These are phyloP conservation scores for Xenoacremonium recifei DNA, from an alignment of 2,329 filamentous ascomycete genomes.

Conservation along the genomic window DNA sequence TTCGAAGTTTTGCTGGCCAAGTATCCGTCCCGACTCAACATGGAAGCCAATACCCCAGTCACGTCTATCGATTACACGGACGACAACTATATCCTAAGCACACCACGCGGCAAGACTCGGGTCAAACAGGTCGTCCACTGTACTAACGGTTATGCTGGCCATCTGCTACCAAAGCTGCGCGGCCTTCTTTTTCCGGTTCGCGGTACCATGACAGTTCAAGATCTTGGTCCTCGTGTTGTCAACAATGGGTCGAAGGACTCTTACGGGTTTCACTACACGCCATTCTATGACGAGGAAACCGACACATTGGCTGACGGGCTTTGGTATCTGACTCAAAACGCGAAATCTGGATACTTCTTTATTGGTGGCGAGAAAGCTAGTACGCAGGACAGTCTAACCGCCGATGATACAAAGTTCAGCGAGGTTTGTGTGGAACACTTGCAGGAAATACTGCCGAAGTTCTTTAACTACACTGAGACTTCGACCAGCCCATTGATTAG, in stretches of 20 bases:
- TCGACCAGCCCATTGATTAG: too few relatives aligned
- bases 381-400: too few relatives aligned
- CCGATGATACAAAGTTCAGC: too few relatives aligned
- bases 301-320: conserved; percentile 30
- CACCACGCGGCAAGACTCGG: conserved; percentile 40
- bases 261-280: conserved; percentile 43
- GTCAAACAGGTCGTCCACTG: conserved; percentile 51
- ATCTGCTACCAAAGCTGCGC: conserved; percentile 47
- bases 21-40: conserved; percentile 26
- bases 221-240: conserved; percentile 30
- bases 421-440: too few relatives aligned
- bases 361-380: conserved; percentile 51
- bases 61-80: conserved; percentile 19
- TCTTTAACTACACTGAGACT: too few relatives aligned
- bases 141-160: conserved; percentile 50
- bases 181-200: conserved; percentile 40
- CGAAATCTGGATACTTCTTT: conserved; percentile 41
- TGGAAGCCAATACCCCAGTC: conserved; percentile 36
- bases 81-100: conserved; percentile 40
- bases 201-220: conserved; percentile 47
- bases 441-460: too few relatives aligned
- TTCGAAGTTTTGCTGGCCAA: conserved; percentile 35
- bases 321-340: conserved; percentile 19
- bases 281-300: conserved; percentile 45
- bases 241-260: conserved; percentile 31